Evolutionary conservation across 306 rosid species (phyloP).

Genomic region (Senna tora): DNA sequence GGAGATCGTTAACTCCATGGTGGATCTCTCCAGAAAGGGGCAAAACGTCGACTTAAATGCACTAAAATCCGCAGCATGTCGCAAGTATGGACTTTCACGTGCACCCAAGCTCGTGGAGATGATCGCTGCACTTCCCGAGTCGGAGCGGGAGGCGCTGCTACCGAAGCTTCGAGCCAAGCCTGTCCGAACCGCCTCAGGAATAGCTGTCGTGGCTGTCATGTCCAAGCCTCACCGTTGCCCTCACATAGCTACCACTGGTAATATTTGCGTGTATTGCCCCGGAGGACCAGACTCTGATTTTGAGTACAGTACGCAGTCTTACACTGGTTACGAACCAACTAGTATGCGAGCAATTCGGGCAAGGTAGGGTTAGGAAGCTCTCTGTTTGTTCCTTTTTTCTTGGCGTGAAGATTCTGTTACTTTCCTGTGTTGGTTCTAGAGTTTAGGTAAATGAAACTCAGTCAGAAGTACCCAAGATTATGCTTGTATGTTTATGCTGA

Average conservation of each 20-base stretch:
- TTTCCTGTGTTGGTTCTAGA: neutral
- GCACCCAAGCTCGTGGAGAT: slow-evolving; percentile 97
- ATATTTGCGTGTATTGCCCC: slow-evolving; percentile 95
- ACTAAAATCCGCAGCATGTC: slow-evolving; percentile 89
- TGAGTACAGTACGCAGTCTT: slow-evolving; percentile 96
- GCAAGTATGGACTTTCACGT: slow-evolving; percentile 93
- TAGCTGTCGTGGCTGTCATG: slow-evolving; percentile 97
- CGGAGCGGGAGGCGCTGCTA: slow-evolving; percentile 80
- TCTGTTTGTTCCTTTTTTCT: neutral
- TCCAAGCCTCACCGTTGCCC: slow-evolving; percentile 98
- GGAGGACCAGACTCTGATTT: slow-evolving; percentile 97
- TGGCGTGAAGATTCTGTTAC: neutral
- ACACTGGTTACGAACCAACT: slow-evolving; percentile 97
- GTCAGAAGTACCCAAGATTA: neutral
- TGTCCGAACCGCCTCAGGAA: slow-evolving; percentile 92
- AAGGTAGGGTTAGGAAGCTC: slow-evolving; percentile 49
- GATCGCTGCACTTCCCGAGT: slow-evolving; percentile 91
- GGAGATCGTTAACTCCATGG: slow-evolving; percentile 91
- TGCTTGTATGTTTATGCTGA: neutral
- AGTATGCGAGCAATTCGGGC: slow-evolving; percentile 99
- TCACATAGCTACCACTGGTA: slow-evolving; percentile 94
- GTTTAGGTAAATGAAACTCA: neutral
- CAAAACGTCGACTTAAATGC: slow-evolving; percentile 87
- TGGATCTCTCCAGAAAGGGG: slow-evolving; percentile 84
- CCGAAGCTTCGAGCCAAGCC: slow-evolving; percentile 98